Conservation (phyloP, 2,329 filamentous ascomycete species). For the Monilinia polystroma region DNA sequence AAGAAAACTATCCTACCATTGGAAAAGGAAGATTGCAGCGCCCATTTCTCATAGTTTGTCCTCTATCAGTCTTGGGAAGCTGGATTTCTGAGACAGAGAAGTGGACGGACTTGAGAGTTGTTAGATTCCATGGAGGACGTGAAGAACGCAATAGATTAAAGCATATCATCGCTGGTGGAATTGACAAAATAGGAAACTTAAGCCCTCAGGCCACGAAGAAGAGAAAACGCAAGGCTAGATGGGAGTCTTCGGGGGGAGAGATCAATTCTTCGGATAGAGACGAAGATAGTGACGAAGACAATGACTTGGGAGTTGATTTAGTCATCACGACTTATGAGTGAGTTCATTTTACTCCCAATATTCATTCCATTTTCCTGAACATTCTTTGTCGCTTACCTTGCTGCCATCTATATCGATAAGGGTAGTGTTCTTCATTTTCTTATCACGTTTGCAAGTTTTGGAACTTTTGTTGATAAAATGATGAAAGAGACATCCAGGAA, state of each 20-base stretch:
- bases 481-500: too few relatives aligned
- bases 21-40: constrained; percentile 42
- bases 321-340: constrained; percentile 52
- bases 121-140: constrained; percentile 49
- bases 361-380: background rate
- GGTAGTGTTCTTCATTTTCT: background rate
- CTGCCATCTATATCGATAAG: background rate
- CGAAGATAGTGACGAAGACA: constrained; percentile 38
- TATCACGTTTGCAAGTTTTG: too few relatives aligned
- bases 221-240: constrained; percentile 27
- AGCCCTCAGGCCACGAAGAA: constrained; percentile 36
- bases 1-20: constrained; percentile 42
- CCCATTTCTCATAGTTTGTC: constrained; percentile 50
- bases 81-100: constrained; percentile 50
- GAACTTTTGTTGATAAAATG: too few relatives aligned
- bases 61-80: constrained; percentile 50
- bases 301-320: constrained; percentile 43
- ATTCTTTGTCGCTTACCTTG: background rate
- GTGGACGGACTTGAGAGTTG: constrained; percentile 48
- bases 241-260: constrained; percentile 16
- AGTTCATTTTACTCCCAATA: background rate
- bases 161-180: constrained; percentile 47
- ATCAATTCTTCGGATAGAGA: constrained; percentile 34
- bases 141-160: constrained; percentile 48
- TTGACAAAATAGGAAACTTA: constrained; percentile 46